Base-by-base conservation (phyloP, 2,329 filamentous ascomycete genomes). In the Penicillium concentricum region DNA sequence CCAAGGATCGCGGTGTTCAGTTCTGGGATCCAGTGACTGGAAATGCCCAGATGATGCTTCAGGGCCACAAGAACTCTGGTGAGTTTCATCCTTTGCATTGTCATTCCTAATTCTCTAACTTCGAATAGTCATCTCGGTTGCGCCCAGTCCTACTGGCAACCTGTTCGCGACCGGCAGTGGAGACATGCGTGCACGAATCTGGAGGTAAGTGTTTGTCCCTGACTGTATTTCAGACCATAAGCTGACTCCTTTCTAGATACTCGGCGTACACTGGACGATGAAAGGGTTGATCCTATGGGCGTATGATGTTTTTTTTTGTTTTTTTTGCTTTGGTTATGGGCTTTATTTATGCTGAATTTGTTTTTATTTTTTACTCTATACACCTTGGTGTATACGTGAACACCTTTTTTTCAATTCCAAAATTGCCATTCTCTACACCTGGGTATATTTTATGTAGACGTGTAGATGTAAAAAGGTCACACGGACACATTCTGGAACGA, bases 1-100 rank as follows among this genome's bases (percentile, higher is more conserved):
- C 92, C 60, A 99, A 99, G 81, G 94, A 99, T 72, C 86, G 94
- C 50, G 93, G 94, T 47, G 94, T 99, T 22, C 94, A 97, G 73
- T 97, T 99, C 82, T 99, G 94, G 94, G 93, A 99, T 71, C 93
- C 94, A 20, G 85, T 88, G 68, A 97, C 92, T 20, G 94, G 93
- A 35, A 88, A 90, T 64, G 95, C 93, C 1, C 93, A 97, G 78
- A 88, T 99, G 73, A 97, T 97, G 94, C 84, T 99, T 60, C 94
- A 97, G 76, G 94, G 94, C 26, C 94, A 99, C 75, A 97, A 97
- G 83, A 97, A 97, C 78, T 96, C 91, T 12, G 84, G 85, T 87
- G 74, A 68, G 81, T 76, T 26, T 54, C 45, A 50, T 9, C 15
- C 32, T 47, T 58, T 50, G 54, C 28, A 15, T 32, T 45, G n/a